Evolutionary conservation across 306 rosid genomes (phyloP).

Genomic region (Quillaja saponaria): DNA sequence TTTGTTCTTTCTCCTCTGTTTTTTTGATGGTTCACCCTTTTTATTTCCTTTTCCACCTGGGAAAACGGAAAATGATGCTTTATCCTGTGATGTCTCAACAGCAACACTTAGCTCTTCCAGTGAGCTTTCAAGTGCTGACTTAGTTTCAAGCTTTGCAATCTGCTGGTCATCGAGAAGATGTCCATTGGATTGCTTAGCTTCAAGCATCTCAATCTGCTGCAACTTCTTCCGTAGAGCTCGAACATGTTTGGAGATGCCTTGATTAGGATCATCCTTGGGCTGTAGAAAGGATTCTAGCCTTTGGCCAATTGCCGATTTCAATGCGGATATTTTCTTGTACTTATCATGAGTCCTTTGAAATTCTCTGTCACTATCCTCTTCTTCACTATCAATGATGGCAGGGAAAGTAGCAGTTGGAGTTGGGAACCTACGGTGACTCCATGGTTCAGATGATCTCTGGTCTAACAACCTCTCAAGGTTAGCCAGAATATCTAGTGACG

Average conservation of each 20-base stretch:
- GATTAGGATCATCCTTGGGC: slow-evolving; percentile 56
- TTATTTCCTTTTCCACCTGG: slow-evolving; percentile 71
- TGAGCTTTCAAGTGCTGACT: slow-evolving; percentile 58
- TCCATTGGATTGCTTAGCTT: slow-evolving; percentile 74
- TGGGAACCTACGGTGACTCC: slow-evolving; percentile 88
- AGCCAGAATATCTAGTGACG: slow-evolving; percentile 69
- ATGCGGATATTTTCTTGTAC: slow-evolving; percentile 37
- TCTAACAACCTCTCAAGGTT: slow-evolving; percentile 74
- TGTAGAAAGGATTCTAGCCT: slow-evolving; percentile 63
- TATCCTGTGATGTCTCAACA: slow-evolving; percentile 42
- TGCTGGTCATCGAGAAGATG: slow-evolving; percentile 86
- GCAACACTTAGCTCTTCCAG: slow-evolving; percentile 79
- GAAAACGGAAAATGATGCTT: slow-evolving; percentile 40
- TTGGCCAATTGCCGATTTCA: slow-evolving; percentile 47
- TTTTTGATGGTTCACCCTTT: slow-evolving; percentile 54
- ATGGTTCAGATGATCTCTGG: slow-evolving; percentile 78
- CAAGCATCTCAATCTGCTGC: slow-evolving; percentile 98
- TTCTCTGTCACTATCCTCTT: slow-evolving; percentile 72
- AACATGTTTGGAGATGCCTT: slow-evolving; percentile 53
- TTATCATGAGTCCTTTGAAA: slow-evolving; percentile 53
- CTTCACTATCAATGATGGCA: slow-evolving; percentile 78
- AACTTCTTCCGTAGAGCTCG: slow-evolving; percentile 85
- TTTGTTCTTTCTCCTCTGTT: slow-evolving; percentile 68
- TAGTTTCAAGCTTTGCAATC: slow-evolving; percentile 78
- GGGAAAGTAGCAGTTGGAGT: slow-evolving; percentile 90